phyloP scores from a whole-genome alignment of 768 basidiomycete genomes.

The Mycena galericulata region DNA sequence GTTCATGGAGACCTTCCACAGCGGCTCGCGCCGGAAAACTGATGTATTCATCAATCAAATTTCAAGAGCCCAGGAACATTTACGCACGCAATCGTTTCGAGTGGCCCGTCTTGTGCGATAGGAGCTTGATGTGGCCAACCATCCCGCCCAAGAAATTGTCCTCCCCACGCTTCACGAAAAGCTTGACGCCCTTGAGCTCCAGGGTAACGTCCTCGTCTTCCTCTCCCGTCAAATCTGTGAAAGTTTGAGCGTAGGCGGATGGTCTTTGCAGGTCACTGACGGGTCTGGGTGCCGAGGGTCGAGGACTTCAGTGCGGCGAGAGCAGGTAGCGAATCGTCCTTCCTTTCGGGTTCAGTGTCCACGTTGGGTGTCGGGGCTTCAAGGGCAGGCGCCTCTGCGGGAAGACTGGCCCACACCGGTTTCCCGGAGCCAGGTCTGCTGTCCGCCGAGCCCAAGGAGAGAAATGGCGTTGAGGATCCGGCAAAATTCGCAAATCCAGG shows the following conservation, averaged over 20 bases:
- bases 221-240: slow-evolving; percentile 68
- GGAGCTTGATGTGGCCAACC: slow-evolving; percentile 69
- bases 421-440: slow-evolving; percentile 21
- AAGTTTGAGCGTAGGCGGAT: slow-evolving; percentile 47
- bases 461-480: slow-evolving; percentile 49
- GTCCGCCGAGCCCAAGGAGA: slow-evolving; percentile 27
- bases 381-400: slow-evolving; percentile 26
- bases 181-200: slow-evolving; percentile 71
- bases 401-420: slow-evolving; percentile 42
- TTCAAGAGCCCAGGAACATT: not conserved
- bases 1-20: slow-evolving; percentile 80
- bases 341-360: slow-evolving; percentile 30
- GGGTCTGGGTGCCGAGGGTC: slow-evolving; percentile 37
- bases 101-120: slow-evolving; percentile 55
- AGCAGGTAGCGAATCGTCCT: slow-evolving; percentile 36
- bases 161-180: slow-evolving; percentile 69
- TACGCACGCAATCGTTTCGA: slow-evolving; percentile 64
- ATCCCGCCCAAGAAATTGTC: slow-evolving; percentile 70
- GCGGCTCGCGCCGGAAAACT: slow-evolving; percentile 80
- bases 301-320: slow-evolving; percentile 41
- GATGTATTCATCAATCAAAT: slow-evolving; percentile 4
- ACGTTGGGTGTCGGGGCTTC: slow-evolving; percentile 8
- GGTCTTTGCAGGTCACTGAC: slow-evolving; percentile 43
- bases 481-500: slow-evolving; percentile 46
- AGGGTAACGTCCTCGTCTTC: slow-evolving; percentile 69